Percentiles rank a stretch among this genome's conserved stretches.
Conservation (phyloP, 768 basidiomycete genomes). For the Mrakia frigida region DNA sequence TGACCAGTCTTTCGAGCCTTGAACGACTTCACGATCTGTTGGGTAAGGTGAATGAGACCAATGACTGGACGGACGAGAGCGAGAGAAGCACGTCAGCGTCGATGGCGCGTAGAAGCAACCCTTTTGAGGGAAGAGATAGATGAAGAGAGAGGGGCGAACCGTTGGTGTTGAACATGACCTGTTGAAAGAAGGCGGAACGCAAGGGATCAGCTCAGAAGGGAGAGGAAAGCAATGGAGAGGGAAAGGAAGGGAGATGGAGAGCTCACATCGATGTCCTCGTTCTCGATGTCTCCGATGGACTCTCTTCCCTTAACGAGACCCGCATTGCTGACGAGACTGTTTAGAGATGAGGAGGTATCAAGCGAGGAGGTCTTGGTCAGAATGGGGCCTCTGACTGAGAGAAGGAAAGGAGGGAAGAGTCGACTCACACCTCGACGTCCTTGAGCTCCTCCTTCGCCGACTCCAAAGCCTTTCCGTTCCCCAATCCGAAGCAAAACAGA, state of each 20-base stretch:
- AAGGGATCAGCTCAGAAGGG: background rate
- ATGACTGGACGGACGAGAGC: constrained; percentile 34
- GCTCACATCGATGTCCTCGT: constrained; percentile 16
- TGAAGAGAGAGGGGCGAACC: background rate
- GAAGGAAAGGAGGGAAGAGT: background rate
- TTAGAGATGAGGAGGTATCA: background rate
- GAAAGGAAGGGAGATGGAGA: no score
- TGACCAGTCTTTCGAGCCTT: constrained; percentile 70
- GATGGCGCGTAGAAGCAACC: background rate
- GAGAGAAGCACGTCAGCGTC: background rate
- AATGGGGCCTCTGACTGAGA: background rate
- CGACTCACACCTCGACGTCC: constrained; percentile 23
- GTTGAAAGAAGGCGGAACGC: constrained; percentile 45
- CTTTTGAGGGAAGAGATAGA: background rate
- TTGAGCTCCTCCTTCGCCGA: constrained; percentile 20
- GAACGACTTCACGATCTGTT: constrained; percentile 50
- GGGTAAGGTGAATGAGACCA: constrained; percentile 44
- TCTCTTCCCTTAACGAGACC: constrained; percentile 88
- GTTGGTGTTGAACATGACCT: constrained; percentile 70
- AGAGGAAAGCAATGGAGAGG: no score
- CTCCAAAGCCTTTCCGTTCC: constrained; percentile 11
- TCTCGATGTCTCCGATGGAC: constrained; percentile 58
- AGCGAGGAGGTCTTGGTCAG: background rate
- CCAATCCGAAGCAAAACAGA: no score
- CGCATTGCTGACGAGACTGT: constrained; percentile 57